Evolutionary conservation across 176 grass and related monocot genomes (phyloP).

Genomic region (Sorghum bicolor): DNA sequence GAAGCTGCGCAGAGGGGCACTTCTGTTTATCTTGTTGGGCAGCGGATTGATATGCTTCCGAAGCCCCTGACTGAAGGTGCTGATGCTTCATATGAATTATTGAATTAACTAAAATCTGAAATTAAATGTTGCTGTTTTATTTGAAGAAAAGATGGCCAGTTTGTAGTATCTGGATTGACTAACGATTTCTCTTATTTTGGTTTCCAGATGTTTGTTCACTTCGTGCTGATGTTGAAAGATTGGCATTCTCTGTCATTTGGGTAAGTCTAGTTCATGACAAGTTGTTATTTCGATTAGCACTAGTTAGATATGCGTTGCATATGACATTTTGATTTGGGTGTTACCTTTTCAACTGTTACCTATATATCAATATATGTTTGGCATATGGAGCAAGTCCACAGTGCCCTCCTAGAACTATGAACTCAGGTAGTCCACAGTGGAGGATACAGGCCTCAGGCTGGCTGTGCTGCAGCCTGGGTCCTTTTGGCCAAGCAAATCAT

Average conservation of each 20-base stretch:
- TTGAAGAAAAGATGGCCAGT: not conserved
- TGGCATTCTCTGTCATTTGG: constrained; percentile 97
- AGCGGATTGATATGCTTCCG: constrained; percentile 97
- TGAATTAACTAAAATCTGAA: constrained; percentile 13
- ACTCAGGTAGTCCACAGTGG: not conserved
- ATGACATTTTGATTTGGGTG: not conserved
- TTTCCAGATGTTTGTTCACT: constrained; percentile 97
- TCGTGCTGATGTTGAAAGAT: constrained; percentile 85
- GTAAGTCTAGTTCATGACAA: constrained; percentile 41
- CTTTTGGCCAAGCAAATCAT: not conserved
- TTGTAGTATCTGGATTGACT: not conserved
- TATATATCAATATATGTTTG: not conserved
- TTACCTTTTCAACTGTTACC: not conserved
- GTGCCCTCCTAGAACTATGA: not conserved
- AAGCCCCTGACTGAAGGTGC: constrained; percentile 98
- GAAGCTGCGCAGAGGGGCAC: constrained; percentile 89
- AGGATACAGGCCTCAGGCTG: not conserved
- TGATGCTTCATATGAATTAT: not conserved
- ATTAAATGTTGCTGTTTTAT: constrained; percentile 23
- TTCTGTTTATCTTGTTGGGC: constrained; percentile 99
- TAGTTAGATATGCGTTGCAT: not conserved
- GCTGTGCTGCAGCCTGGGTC: not conserved
- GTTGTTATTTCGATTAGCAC: not conserved
- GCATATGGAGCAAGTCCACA: not conserved
- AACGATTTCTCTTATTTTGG: constrained; percentile 19